These are phyloP conservation scores for Lineolata rhizophorae DNA, from an alignment of 495 filamentous ascomycete genomes.

Conservation along the genomic window DNA sequence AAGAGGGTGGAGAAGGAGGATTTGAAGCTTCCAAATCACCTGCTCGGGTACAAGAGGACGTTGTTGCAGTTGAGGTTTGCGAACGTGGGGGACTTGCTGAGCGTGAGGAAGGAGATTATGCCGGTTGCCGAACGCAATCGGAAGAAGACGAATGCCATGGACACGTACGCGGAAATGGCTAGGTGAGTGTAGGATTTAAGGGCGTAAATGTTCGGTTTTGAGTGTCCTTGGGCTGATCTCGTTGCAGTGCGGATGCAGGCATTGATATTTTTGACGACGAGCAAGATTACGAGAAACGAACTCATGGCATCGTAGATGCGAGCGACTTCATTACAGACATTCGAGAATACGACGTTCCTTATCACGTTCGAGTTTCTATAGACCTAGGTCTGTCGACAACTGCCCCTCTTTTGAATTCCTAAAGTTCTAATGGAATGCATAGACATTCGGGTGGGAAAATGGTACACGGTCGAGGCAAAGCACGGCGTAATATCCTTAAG, in stretches of 20 bases:
- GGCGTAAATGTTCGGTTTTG: neutral
- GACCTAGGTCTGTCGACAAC: conserved; percentile 44
- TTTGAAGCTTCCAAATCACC: conserved; percentile 84
- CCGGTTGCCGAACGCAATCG: conserved; percentile 93
- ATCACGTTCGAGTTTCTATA: conserved; percentile 96
- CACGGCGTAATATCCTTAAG: conserved; percentile 65
- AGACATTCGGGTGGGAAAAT: conserved; percentile 92
- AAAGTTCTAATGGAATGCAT: conserved; percentile 5
- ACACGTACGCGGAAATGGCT: conserved; percentile 92
- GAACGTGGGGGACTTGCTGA: conserved; percentile 69
- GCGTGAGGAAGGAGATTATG: conserved; percentile 58
- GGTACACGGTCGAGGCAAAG: conserved; percentile 90
- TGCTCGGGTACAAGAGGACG: conserved; percentile 71
- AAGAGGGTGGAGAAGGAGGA: conserved; percentile 78
- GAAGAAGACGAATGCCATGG: conserved; percentile 84
- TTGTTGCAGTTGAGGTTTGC: conserved; percentile 71
- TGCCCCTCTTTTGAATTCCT: conserved; percentile 1
- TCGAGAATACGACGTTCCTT: conserved; percentile 96
- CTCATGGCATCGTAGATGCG: conserved; percentile 62
- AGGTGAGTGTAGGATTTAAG: conserved; percentile 39
- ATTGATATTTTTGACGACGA: conserved; percentile 94
- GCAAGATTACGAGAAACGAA: conserved; percentile 64
- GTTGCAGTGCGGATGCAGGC: conserved; percentile 49
- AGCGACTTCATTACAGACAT: conserved; percentile 98
- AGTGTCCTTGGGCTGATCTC: conserved; percentile 12